A percentile compares a stretch with the other conserved stretches of the same genome.
Evolutionary conservation across 768 basidiomycete species (phyloP).

Genomic region (Tricholoma matsutake): DNA sequence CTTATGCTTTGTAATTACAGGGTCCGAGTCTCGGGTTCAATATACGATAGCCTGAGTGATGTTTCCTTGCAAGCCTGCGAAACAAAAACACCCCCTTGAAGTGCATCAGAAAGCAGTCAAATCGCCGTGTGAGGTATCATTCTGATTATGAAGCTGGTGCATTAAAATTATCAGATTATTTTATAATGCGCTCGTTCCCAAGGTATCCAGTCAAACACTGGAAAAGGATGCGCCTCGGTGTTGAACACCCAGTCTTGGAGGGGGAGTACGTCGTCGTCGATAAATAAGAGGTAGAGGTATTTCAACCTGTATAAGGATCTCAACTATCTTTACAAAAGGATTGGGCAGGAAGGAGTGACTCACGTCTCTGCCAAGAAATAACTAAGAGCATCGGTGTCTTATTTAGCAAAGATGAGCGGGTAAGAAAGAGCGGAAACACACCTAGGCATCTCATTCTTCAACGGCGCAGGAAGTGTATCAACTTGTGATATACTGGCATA

Average conservation of each 20-base stretch:
- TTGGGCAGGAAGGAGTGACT: slow-evolving; percentile 6
- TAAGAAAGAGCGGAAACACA: slow-evolving; percentile 20
- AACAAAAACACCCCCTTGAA: too few relatives aligned
- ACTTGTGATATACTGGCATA: slow-evolving; percentile 44
- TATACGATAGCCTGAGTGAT: too few relatives aligned
- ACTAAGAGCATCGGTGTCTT: slow-evolving; percentile 18
- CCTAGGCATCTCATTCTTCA: slow-evolving; percentile 54
- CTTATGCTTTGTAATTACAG: too few relatives aligned
- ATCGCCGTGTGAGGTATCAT: too few relatives aligned
- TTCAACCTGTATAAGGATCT: slow-evolving; percentile 43
- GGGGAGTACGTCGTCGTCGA: slow-evolving; percentile 55
- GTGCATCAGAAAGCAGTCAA: too few relatives aligned
- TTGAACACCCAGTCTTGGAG: slow-evolving; percentile 59
- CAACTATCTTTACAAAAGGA: background rate
- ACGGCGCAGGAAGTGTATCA: slow-evolving; percentile 24
- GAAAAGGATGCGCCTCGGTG: slow-evolving; percentile 77
- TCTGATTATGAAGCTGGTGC: background rate
- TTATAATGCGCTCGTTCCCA: slow-evolving; percentile 49
- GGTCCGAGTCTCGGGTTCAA: too few relatives aligned
- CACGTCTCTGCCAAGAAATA: slow-evolving; percentile 47
- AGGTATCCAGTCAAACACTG: slow-evolving; percentile 60
- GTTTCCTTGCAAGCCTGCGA: too few relatives aligned
- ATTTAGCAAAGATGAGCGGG: background rate
- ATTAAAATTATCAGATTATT: slow-evolving; percentile 23
- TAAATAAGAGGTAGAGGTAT: slow-evolving; percentile 69